A percentile compares a stretch with the other conserved stretches of the same genome.
These are phyloP conservation scores for Cytospora leucostoma DNA, from an alignment of 2,329 filamentous ascomycete species.

Conservation along the genomic window DNA sequence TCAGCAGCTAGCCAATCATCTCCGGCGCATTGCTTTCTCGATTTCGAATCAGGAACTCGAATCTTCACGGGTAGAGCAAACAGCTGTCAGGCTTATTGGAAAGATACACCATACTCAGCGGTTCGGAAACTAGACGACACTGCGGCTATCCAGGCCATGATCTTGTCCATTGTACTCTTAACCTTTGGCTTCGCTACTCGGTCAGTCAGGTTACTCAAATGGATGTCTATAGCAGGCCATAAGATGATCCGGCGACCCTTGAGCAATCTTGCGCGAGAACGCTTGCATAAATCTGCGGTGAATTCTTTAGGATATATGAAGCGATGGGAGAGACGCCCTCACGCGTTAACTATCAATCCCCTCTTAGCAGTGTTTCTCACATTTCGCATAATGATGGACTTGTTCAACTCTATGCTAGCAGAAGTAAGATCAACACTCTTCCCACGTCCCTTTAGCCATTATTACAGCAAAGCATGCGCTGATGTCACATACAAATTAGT, in stretches of 20 bases:
- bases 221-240: background rate
- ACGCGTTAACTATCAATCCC: background rate
- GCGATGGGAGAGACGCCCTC: background rate
- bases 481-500: background rate
- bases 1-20: background rate
- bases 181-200: background rate
- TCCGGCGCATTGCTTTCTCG: background rate
- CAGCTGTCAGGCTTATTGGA: too few species aligned
- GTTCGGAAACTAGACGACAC: background rate
- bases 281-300: background rate
- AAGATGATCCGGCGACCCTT: background rate
- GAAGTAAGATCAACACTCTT: too few species aligned
- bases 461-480: background rate
- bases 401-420: background rate
- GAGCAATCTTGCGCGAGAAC: background rate
- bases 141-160: background rate
- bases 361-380: background rate
- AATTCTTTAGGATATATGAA: background rate
- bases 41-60: background rate
- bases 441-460: too few species aligned
- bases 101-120: too few species aligned
- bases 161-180: background rate
- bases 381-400: background rate
- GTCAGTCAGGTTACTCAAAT: background rate
- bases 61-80: background rate